Percentiles rank a stretch among this genome's conserved stretches.
These are phyloP conservation scores for Auricularia heimuer DNA, from an alignment of 768 basidiomycete genomes.

Conservation along the genomic window DNA sequence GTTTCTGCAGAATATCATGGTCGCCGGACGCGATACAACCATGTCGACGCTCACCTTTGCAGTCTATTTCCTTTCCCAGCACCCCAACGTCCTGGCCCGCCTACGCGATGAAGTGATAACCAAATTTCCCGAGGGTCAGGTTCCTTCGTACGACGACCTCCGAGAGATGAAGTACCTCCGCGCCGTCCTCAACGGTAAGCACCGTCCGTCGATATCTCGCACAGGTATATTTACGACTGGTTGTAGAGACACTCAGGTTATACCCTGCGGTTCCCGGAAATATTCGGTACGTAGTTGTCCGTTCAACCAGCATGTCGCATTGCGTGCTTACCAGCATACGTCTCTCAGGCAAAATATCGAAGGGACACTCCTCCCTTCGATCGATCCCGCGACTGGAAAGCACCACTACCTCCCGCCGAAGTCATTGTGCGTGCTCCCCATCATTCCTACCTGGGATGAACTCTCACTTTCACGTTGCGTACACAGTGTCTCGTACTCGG, in stretches of 20 bases:
- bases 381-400: constrained; percentile 16
- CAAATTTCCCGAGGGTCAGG: constrained; percentile 17
- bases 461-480: constrained; percentile 3
- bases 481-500: constrained; percentile 17
- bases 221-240: not conserved
- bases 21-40: constrained; percentile 37
- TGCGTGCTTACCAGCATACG: too few species aligned
- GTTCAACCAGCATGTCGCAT: too few species aligned
- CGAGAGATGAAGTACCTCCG: constrained; percentile 26
- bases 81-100: constrained; percentile 21
- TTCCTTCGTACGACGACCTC: constrained; percentile 22
- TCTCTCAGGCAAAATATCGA: constrained; percentile 17
- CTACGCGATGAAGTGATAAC: constrained; percentile 26
- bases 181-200: constrained; percentile 28
- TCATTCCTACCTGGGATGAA: not conserved
- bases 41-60: constrained; percentile 24
- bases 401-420: constrained; percentile 20
- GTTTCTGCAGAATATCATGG: constrained; percentile 26
- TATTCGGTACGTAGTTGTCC: constrained; percentile 15
- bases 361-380: constrained; percentile 14
- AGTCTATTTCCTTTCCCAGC: constrained; percentile 23
- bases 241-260: constrained; percentile 34
- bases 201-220: not conserved
- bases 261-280: constrained; percentile 21
- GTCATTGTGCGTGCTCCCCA: constrained; percentile 6